Base-by-base conservation (phyloP, 83 land plant species). In the Thuja plicata region DNA sequence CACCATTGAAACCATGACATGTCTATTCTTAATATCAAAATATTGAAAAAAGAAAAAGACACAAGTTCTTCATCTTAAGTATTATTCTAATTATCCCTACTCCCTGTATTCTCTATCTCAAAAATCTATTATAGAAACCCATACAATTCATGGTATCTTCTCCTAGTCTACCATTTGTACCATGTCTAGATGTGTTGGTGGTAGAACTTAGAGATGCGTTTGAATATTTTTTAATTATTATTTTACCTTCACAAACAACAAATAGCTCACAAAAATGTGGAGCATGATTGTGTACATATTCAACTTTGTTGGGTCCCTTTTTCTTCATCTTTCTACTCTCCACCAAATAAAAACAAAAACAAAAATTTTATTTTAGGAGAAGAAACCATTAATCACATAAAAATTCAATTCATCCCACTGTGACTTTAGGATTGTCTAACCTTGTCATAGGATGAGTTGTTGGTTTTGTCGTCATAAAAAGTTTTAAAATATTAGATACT, bases 181-280 rank as follows among this genome's bases (percentile, higher is more conserved):
- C 48, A 38, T 74, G 2, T 19, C 7, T 78, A 19, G 71, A 24
- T 89, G 74, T 45, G 89, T 34, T 52, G 89, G 83, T 19, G 82
- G 38, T 0, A 50, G 54, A 50, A 81, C 41, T 30, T 43, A 0
- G 21, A 50, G 27, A 27, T 57, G 37, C 13, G 2, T 21, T 6
- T 85, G 86, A 16, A 21, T 24, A 0, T 82, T 80, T 34, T 17
- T 52, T 37, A 24, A 38, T 52, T 17, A 90, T 85, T 71, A 89
- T 90, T 84, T 89, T 91, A 16, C 92, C 94, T 37, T 92, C 91
- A 48, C 94, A 92, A 37, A 95, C 55, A 40, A 93, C 38, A 85
- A 91, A 88, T 2, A 95, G 90, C 57, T 92, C 93, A 87, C 96
- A 95, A 21, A 46, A 87, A 11, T 89, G 71, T 32, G 96, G 94